phyloP scores from a whole-genome alignment of 768 basidiomycete genomes.

The Pleurotus cornucopiae region DNA sequence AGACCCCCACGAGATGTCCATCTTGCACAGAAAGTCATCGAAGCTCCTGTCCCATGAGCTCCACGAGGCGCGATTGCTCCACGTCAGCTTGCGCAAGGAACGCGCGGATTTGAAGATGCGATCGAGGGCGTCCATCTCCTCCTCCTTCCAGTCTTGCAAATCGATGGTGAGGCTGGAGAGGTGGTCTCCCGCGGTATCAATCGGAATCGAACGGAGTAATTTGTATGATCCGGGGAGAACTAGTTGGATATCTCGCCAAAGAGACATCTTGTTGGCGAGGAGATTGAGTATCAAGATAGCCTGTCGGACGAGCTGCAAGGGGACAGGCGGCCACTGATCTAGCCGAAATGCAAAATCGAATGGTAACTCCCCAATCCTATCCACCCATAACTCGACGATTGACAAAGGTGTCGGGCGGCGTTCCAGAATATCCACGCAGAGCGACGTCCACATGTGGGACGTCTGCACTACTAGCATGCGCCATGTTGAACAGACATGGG shows the following conservation, averaged over 20 bases:
- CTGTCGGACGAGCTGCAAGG: background rate
- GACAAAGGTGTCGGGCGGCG: background rate
- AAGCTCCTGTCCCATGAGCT: conserved; percentile 16
- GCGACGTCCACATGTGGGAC: background rate
- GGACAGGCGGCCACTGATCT: conserved; percentile 5
- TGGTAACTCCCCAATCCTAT: background rate
- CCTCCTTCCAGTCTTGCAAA: conserved; percentile 16
- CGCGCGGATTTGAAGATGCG: conserved; percentile 13
- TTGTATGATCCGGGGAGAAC: conserved; percentile 17
- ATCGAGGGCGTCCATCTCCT: conserved; percentile 13
- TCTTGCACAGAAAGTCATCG: conserved; percentile 11
- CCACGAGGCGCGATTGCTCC: conserved; percentile 17
- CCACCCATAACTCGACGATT: conserved; percentile 4
- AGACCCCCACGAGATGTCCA: conserved; percentile 15
- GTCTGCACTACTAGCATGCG: background rate
- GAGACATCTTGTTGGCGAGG: conserved; percentile 9
- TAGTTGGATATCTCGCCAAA: conserved; percentile 17
- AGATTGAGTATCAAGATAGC: conserved; percentile 6
- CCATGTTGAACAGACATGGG: conserved; percentile 4
- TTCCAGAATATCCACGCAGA: background rate
- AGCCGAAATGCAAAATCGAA: conserved; percentile 7
- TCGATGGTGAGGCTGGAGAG: conserved; percentile 15
- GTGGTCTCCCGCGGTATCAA: conserved; percentile 3
- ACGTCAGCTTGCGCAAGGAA: conserved; percentile 14
- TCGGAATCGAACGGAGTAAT: conserved; percentile 11